Percentiles rank a stretch among this genome's conserved stretches.
Evolutionary conservation across 2,329 filamentous ascomycete genomes (phyloP).

Genomic region (Diaporthe sp.): DNA sequence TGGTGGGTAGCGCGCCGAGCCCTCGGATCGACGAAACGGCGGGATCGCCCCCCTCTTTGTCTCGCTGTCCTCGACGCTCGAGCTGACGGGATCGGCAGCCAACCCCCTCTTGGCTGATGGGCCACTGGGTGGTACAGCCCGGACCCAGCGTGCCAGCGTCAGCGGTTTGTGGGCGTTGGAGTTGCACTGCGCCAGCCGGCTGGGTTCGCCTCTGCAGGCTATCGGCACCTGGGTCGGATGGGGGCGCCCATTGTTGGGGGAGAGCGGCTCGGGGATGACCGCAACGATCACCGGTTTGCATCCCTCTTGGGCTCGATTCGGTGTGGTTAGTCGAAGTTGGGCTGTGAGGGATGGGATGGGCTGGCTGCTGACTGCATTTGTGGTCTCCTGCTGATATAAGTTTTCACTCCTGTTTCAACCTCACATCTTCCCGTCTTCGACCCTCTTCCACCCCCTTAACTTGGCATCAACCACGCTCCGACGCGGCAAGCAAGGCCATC

Average conservation of each 20-base stretch:
- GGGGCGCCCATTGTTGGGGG: background rate
- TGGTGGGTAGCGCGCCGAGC: constrained; percentile 1
- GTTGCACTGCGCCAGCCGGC: constrained; percentile 3
- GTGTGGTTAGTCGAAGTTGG: background rate
- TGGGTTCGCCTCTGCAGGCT: constrained; percentile 6
- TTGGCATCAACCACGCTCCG: background rate
- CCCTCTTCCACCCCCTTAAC: background rate
- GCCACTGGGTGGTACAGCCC: background rate
- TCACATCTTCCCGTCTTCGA: background rate
- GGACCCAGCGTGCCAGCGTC: constrained; percentile 13
- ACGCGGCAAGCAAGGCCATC: background rate
- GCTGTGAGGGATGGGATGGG: background rate
- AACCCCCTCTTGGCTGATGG: background rate
- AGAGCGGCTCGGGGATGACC: constrained; percentile 19
- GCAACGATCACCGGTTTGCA: constrained; percentile 15
- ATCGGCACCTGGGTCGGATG: background rate
- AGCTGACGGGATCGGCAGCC: background rate
- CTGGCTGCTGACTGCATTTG: constrained; percentile 1
- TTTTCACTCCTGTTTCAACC: constrained; percentile 18
- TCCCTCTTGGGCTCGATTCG: background rate
- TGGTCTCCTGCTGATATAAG: constrained; percentile 6
- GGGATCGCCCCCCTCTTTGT: background rate
- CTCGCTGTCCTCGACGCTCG: background rate
- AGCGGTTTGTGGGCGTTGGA: background rate
- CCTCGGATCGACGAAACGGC: constrained; percentile 29